Percentiles rank a stretch among this genome's conserved stretches.
Evolutionary conservation across 1,139 yeast genomes (phyloP).

Genomic region (Pneumocystis oryctolagi): DNA sequence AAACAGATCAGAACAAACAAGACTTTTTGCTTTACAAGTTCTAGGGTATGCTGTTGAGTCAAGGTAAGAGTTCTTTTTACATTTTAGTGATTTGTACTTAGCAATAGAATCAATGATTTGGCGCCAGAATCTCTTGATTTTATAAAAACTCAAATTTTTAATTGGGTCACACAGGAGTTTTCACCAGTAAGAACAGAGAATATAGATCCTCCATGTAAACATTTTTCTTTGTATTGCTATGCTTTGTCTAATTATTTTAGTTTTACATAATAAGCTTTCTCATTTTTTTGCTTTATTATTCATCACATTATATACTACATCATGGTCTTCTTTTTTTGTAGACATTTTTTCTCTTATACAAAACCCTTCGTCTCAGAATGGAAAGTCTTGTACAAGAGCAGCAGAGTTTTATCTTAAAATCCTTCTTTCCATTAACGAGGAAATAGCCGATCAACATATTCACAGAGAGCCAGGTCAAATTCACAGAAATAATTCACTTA

Average conservation of each 20-base stretch:
- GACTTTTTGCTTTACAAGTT: slow-evolving; percentile 73
- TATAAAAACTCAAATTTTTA: slow-evolving; percentile 36
- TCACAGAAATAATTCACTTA: slow-evolving; percentile 54
- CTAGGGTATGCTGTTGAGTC: slow-evolving; percentile 44
- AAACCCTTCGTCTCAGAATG: slow-evolving; percentile 16
- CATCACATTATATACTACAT: slow-evolving; percentile 44
- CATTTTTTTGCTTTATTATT: slow-evolving; percentile 60
- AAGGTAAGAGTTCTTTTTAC: slow-evolving; percentile 6
- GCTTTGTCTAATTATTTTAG: neutral
- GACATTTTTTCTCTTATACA: slow-evolving; percentile 38
- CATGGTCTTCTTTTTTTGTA: slow-evolving; percentile 53
- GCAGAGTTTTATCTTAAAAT: slow-evolving; percentile 68
- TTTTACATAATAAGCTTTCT: slow-evolving; percentile 61
- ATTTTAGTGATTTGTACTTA: slow-evolving; percentile 25
- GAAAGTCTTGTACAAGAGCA: slow-evolving; percentile 32
- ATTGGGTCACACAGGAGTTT: slow-evolving; percentile 22
- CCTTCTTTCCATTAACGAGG: slow-evolving; percentile 63
- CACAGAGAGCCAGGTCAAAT: slow-evolving; percentile 44
- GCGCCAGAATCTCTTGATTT: slow-evolving; percentile 33
- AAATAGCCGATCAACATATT: slow-evolving; percentile 83
- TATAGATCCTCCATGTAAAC: slow-evolving; percentile 13
- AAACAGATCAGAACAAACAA: slow-evolving; percentile 24
- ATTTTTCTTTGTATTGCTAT: neutral
- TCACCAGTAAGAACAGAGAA: slow-evolving; percentile 4
- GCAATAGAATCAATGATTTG: slow-evolving; percentile 5